Conservation (phyloP, 1,284 basidiomycete species). For the Schizophyllum amplum region DNA sequence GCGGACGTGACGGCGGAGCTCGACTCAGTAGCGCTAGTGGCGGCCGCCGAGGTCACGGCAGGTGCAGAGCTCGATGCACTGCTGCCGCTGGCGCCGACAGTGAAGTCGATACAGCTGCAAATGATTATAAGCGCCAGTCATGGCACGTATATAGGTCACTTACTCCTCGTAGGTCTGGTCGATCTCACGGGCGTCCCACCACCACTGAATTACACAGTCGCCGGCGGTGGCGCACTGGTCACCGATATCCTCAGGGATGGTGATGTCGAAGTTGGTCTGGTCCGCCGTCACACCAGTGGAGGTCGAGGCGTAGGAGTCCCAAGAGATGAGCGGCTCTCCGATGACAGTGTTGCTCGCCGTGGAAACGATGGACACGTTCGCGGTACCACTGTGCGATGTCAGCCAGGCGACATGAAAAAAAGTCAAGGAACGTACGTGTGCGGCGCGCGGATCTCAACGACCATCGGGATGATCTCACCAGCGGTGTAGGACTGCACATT, state of each 20-base stretch:
- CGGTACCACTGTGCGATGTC: neutral
- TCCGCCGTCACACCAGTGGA: neutral
- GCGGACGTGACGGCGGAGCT: too few species aligned
- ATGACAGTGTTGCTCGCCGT: slow-evolving; percentile 4
- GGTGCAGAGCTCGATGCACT: neutral
- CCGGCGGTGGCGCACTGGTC: slow-evolving; percentile 7
- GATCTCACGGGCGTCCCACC: slow-evolving; percentile 4
- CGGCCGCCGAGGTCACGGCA: too few species aligned
- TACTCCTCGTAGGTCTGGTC: slow-evolving; percentile 7
- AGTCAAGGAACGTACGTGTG: neutral
- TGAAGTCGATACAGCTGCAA: slow-evolving; percentile 1
- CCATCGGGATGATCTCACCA: slow-evolving; percentile 4
- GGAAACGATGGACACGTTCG: slow-evolving; percentile 1
- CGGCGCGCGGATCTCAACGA: slow-evolving; percentile 4
- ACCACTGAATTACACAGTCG: slow-evolving; percentile 9
- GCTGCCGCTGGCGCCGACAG: neutral
- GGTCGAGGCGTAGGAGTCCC: neutral
- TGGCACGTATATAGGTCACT: neutral
- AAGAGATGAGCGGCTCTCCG: slow-evolving; percentile 4
- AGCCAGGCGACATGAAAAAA: neutral
- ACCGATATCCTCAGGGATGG: slow-evolving; percentile 5
- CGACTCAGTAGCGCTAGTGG: too few species aligned
- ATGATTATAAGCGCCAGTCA: too few species aligned
- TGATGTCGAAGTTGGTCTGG: slow-evolving; percentile 3
- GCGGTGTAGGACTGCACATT: slow-evolving; percentile 3